These are phyloP conservation scores for Nemophila menziesii DNA, from an alignment of 257 asterid species.

Conservation along the genomic window DNA sequence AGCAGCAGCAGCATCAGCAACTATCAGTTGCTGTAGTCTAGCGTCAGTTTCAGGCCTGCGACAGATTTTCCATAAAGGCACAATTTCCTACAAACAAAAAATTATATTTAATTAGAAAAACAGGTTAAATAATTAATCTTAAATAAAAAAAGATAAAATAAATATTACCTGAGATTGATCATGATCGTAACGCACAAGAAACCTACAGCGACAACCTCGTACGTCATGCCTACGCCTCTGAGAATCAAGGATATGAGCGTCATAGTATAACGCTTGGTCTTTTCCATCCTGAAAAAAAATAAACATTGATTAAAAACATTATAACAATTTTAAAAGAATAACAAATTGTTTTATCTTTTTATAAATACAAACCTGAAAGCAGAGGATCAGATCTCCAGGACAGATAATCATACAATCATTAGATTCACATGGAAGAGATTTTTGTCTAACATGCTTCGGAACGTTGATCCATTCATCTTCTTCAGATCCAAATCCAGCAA, in stretches of 20 bases:
- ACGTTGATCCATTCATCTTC: conserved; percentile 97
- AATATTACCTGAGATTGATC: conserved; percentile 91
- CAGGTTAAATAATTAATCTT: too few species aligned
- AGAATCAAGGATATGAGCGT: conserved; percentile 95
- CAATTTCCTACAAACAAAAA: conserved; percentile 2
- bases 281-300: conserved; percentile 68
- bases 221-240: conserved; percentile 95
- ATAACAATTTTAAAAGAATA: too few species aligned
- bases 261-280: conserved; percentile 95
- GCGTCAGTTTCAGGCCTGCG: conserved; percentile 51
- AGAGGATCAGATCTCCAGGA: conserved; percentile 71
- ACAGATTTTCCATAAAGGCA: conserved; percentile 36
- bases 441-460: conserved; percentile 70
- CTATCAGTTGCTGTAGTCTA: conserved; percentile 42
- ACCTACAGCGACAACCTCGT: conserved; percentile 97
- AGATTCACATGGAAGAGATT: conserved; percentile 95
- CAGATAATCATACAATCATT: conserved; percentile 85
- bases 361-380: conserved; percentile 71
- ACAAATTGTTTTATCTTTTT: neutral
- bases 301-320: too few species aligned
- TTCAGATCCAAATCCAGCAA: conserved; percentile 96
- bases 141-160: too few species aligned
- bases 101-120: too few species aligned
- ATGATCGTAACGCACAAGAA: conserved; percentile 89
- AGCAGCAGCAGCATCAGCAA: too few species aligned